Evolutionary conservation across 176 grass and related monocot species (phyloP), one percentile per base, ranked within the genome.

Genomic region (Ananas comosus): DNA sequence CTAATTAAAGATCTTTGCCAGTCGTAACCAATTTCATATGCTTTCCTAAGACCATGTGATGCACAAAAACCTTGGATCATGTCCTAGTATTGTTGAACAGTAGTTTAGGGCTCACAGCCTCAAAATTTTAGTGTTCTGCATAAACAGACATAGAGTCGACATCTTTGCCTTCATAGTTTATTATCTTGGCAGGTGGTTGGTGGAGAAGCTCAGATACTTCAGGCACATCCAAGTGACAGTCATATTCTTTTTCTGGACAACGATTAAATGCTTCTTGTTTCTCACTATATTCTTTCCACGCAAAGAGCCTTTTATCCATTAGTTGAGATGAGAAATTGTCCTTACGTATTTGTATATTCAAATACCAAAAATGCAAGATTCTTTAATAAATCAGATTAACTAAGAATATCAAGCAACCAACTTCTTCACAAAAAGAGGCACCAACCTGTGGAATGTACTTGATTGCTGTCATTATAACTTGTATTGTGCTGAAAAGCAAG

Each of bases 371-470:
- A n/a, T 56, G 27, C 67, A 22, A 66, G 33, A 10, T 64, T 64
- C 51, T 53, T 65, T 12, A 28, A 53, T 18, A 56, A 11, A 64
- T 72, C 10, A 48, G 61, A 76, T 53, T 47, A 72, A 48, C 53
- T 25, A 67, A 72, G 49, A 5, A 29, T 18, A 42, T 42, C 33
- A 42, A 73, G 51, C 10, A 47, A 65, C n/a, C 54, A 29, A 64
- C 14, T 58, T 0, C 24, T 42, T n/a, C 51, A 64, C 57, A 23
- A 29, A 70, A 75, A 24, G 71, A 70, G 56, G 67, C 66, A 71
- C 72, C 14, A 81, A 97, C 93, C 93, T 97, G 93, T 65, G 93
- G 93, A 57, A 97, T 97, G 68, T 97, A 97, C 82, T 97, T 97
- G 78, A 97, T 92, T 73, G 93, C 59, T 58, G 93, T 97, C 93